A percentile compares a stretch with the other conserved stretches of the same genome.
phyloP scores from a whole-genome alignment of 2,329 filamentous ascomycete species.

The Phaeosphaeriaceae sp. region DNA sequence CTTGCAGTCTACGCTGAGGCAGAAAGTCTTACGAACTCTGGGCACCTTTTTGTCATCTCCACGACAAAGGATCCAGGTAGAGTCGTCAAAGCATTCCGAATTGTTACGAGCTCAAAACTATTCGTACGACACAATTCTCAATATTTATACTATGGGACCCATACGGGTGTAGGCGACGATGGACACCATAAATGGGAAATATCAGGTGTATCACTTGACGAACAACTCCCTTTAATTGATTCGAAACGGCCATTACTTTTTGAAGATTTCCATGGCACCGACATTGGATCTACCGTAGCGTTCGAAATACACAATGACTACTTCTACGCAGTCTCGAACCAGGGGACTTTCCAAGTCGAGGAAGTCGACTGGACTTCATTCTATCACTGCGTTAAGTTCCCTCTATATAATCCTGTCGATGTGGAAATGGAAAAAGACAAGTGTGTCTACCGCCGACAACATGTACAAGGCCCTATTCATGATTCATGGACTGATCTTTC shows the following conservation, averaged over 20 bases:
- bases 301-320: conserved; percentile 72
- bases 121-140: conserved; percentile 70
- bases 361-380: conserved; percentile 72
- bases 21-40: conserved; percentile 14
- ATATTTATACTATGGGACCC: conserved; percentile 71
- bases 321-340: conserved; percentile 74
- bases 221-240: conserved; percentile 52
- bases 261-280: conserved; percentile 65
- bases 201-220: conserved; percentile 47
- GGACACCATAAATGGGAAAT: conserved; percentile 70
- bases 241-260: conserved; percentile 58
- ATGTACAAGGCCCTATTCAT: conserved; percentile 73
- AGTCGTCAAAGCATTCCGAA: conserved; percentile 43
- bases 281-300: conserved; percentile 71
- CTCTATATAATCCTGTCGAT: conserved; percentile 56
- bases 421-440: conserved; percentile 53
- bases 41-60: conserved; percentile 37
- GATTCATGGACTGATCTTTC: conserved; percentile 74
- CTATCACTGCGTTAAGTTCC: conserved; percentile 71
- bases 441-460: conserved; percentile 68
- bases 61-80: conserved; percentile 16
- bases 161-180: conserved; percentile 60
- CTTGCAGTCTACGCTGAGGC: conserved; percentile 32
- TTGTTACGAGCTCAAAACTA: conserved; percentile 56
- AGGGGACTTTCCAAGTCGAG: conserved; percentile 66